Conservation (phyloP, 2,329 filamentous ascomycete species). For the Trichoderma sp. region DNA sequence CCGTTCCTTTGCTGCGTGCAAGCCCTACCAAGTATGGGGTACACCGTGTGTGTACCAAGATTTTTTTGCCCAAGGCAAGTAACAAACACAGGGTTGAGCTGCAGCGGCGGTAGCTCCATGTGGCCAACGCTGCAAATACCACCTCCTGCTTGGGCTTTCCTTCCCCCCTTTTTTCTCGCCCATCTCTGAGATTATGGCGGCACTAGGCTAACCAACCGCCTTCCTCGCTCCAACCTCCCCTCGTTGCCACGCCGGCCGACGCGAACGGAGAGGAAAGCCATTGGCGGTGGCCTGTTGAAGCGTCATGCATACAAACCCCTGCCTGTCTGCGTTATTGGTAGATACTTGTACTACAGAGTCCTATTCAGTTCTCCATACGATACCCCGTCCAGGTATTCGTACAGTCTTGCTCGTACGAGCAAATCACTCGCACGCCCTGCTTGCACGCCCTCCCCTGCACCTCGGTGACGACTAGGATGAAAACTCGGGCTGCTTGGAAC, state of each 20-base stretch:
- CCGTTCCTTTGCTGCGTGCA: slow-evolving; percentile 8
- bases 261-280: not conserved
- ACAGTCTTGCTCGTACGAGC: not conserved
- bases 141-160: not conserved
- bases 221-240: not conserved
- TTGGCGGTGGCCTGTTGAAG: not conserved
- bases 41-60: not conserved
- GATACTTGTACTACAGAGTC: not conserved
- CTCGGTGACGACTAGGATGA: slow-evolving; percentile 31
- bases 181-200: not conserved
- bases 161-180: not conserved
- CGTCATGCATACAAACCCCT: not conserved
- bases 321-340: not conserved
- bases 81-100: not conserved
- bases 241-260: not conserved
- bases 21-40: slow-evolving; percentile 17
- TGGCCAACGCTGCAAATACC: not conserved
- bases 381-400: not conserved
- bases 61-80: not conserved
- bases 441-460: slow-evolving; percentile 34
- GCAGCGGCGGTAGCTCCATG: not conserved
- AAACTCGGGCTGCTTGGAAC: not conserved
- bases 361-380: not conserved
- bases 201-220: not conserved
- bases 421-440: slow-evolving; percentile 16